Percentiles rank a stretch among this genome's conserved stretches.
Evolutionary conservation across 352 stramenopile genomes (phyloP).

Genomic region (Phytophthora sp.): DNA sequence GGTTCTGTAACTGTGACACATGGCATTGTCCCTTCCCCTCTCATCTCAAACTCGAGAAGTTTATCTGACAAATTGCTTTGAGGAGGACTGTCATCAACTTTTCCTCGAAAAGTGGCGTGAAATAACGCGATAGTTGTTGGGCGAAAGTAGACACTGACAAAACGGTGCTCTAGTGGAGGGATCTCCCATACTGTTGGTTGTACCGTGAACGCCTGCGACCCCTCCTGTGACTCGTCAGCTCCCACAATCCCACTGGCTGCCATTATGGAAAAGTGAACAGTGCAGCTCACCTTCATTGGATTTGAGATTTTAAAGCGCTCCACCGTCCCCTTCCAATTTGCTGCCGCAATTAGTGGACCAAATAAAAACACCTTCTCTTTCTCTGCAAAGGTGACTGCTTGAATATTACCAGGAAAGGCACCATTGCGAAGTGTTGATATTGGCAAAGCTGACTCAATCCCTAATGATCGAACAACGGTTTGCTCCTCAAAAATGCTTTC

Average conservation of each 20-base stretch:
- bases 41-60: constrained; percentile 89
- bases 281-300: constrained; percentile 93
- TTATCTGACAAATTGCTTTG: constrained; percentile 35
- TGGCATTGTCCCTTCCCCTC: constrained; percentile 93
- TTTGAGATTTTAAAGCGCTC: constrained; percentile 96
- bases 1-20: constrained; percentile 91
- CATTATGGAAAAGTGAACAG: constrained; percentile 84
- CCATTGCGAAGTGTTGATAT: constrained; percentile 18
- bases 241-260: constrained; percentile 17
- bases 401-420: constrained; percentile 34
- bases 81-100: constrained; percentile 77
- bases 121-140: constrained; percentile 89
- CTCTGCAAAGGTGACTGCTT: constrained; percentile 84
- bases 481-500: constrained; percentile 96
- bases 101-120: constrained; percentile 76
- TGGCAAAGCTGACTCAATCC: constrained; percentile 33
- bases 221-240: constrained; percentile 4
- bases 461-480: constrained; percentile 86
- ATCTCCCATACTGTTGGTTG: constrained; percentile 93
- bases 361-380: constrained; percentile 91
- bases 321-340: constrained; percentile 74
- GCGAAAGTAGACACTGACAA: constrained; percentile 95
- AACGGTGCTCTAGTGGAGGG: constrained; percentile 93
- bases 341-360: constrained; percentile 75
- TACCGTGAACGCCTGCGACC: constrained; percentile 78